A percentile compares a stretch with the other conserved stretches of the same genome.
Evolutionary conservation across 768 basidiomycete species (phyloP).

Genomic region (Lentinula sp.): DNA sequence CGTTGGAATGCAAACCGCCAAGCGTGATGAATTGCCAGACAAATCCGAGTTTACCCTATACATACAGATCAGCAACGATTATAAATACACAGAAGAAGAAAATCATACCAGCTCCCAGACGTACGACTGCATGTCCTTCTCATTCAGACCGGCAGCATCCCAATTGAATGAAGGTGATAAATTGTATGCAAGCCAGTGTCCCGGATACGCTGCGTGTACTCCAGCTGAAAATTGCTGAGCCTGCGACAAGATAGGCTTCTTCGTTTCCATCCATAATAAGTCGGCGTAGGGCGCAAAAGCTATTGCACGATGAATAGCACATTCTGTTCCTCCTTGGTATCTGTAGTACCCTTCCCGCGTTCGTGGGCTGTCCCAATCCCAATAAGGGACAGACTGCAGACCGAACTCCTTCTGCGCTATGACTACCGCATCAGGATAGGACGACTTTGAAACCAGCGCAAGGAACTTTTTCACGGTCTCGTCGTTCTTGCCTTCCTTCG

Average conservation of each 20-base stretch:
- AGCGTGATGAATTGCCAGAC: slow-evolving; percentile 99
- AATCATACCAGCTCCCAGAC: slow-evolving; percentile 67
- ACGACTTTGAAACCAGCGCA: slow-evolving; percentile 56
- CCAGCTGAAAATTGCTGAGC: slow-evolving; percentile 90
- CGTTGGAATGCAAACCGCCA: slow-evolving; percentile 95
- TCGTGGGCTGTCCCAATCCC: slow-evolving; percentile 92
- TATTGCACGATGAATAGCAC: slow-evolving; percentile 85
- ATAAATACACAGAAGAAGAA: neutral
- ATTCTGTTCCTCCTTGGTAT: slow-evolving; percentile 95
- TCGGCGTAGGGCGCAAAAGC: slow-evolving; percentile 95
- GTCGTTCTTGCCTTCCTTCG: slow-evolving; percentile 47
- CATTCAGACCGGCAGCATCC: slow-evolving; percentile 87
- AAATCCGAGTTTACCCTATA: slow-evolving; percentile 81
- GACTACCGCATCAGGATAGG: slow-evolving; percentile 60
- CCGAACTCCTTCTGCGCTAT: slow-evolving; percentile 81
- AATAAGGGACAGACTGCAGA: slow-evolving; percentile 69
- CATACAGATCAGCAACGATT: neutral
- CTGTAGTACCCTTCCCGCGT: slow-evolving; percentile 97
- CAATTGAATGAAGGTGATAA: slow-evolving; percentile 91
- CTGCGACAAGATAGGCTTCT: slow-evolving; percentile 87
- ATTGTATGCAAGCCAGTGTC: slow-evolving; percentile 97
- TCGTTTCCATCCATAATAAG: slow-evolving; percentile 95
- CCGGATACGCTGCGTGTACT: slow-evolving; percentile 75
- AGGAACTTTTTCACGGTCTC: slow-evolving; percentile 56
- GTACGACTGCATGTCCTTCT: slow-evolving; percentile 80